These are phyloP conservation scores for Trametes sanguinea DNA, from an alignment of 768 basidiomycete genomes.

Conservation along the genomic window DNA sequence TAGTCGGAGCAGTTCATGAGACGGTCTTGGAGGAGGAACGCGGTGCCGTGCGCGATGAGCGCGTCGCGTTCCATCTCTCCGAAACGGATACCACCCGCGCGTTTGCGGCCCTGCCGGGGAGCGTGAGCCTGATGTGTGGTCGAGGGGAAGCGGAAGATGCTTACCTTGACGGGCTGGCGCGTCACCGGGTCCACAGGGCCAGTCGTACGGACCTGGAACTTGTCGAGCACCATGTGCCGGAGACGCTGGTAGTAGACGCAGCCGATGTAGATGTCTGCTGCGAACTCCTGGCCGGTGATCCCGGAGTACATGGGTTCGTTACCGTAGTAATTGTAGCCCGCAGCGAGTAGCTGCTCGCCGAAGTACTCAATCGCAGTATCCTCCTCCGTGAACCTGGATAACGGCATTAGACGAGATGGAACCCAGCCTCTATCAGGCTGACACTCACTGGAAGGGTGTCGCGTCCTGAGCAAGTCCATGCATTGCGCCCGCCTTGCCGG, in stretches of 20 bases:
- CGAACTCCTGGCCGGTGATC: slow-evolving; percentile 97
- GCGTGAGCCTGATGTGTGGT: background rate
- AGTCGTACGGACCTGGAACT: slow-evolving; percentile 98
- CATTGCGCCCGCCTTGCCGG: slow-evolving; percentile 99
- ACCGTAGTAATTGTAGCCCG: slow-evolving; percentile 98
- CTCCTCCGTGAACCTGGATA: slow-evolving; percentile 82
- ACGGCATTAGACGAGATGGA: slow-evolving; percentile 19
- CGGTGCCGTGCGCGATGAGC: slow-evolving; percentile 96
- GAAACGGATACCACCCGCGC: slow-evolving; percentile 97
- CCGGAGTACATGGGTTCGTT: slow-evolving; percentile 99
- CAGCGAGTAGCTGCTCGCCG: slow-evolving; percentile 87
- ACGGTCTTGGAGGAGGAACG: slow-evolving; percentile 96
- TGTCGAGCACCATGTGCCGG: slow-evolving; percentile 99
- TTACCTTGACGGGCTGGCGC: slow-evolving; percentile 93
- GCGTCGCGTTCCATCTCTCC: slow-evolving; percentile 99
- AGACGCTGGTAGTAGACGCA: slow-evolving; percentile 98
- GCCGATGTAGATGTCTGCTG: slow-evolving; percentile 97
- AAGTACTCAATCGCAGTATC: slow-evolving; percentile 99
- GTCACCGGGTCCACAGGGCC: slow-evolving; percentile 96
- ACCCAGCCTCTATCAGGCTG: background rate
- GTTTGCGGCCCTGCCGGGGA: slow-evolving; percentile 78
- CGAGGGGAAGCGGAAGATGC: slow-evolving; percentile 26
- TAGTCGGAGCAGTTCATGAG: slow-evolving; percentile 99
- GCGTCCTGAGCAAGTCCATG: slow-evolving; percentile 98
- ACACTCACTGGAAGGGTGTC: slow-evolving; percentile 90